A percentile compares a stretch with the other conserved stretches of the same genome.
Conservation (phyloP, 805 yeast genomes). For the Spathaspora boniae region DNA sequence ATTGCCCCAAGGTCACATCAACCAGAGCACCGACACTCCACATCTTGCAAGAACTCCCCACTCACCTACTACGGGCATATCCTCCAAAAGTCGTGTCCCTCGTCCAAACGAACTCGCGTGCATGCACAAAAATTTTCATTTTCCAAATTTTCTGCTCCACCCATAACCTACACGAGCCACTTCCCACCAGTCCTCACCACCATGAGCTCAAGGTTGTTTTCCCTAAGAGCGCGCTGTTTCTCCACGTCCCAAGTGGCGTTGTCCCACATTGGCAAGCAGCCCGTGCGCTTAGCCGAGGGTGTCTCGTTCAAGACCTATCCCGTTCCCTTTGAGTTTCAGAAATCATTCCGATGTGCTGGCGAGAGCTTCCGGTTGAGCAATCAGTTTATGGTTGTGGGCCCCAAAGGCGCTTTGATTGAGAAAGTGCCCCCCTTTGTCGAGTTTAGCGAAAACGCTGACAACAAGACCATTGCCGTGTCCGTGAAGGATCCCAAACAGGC, state of each 20-base stretch:
- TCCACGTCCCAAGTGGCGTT: slow-evolving; percentile 12
- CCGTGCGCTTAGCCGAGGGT: slow-evolving; percentile 64
- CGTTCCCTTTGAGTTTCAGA: slow-evolving; percentile 52
- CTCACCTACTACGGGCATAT: too few relatives aligned
- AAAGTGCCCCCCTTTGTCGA: slow-evolving; percentile 71
- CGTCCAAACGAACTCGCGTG: too few relatives aligned
- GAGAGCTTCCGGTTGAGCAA: slow-evolving; percentile 55
- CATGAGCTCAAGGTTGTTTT: too few relatives aligned
- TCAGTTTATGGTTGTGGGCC: slow-evolving; percentile 65
- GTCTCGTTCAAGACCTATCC: slow-evolving; percentile 48
- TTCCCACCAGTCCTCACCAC: too few relatives aligned
- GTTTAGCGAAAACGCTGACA: slow-evolving; percentile 26
- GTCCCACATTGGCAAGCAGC: slow-evolving; percentile 80
- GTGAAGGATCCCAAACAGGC: slow-evolving; percentile 57
- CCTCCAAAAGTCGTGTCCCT: too few relatives aligned
- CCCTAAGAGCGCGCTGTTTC: slow-evolving; percentile 14
- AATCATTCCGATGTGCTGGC: slow-evolving; percentile 63
- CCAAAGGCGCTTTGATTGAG: slow-evolving; percentile 64
- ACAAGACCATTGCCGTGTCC: slow-evolving; percentile 45
- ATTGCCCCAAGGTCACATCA: too few relatives aligned
- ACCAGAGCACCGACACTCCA: too few relatives aligned
- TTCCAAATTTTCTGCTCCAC: too few relatives aligned
- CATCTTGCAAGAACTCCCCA: too few relatives aligned
- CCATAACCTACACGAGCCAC: too few relatives aligned
- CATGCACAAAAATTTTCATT: too few relatives aligned